Evolutionary conservation across 2,329 filamentous ascomycete species (phyloP).

Genomic region (Monilinia fructigena): DNA sequence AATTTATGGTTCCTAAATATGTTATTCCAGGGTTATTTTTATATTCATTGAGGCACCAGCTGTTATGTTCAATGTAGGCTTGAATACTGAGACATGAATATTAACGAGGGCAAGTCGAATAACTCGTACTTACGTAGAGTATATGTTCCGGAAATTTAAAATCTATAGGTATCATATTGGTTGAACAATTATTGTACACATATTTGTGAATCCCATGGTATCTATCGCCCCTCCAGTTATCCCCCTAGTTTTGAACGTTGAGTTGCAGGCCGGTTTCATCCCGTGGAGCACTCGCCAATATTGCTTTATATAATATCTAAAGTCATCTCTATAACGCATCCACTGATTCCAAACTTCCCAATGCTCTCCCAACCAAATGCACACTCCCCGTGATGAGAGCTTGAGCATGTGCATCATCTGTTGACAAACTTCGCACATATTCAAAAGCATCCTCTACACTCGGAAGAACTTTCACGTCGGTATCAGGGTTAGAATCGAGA

Average conservation of each 20-base stretch:
- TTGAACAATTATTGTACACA: constrained; percentile 1
- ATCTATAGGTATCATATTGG: neutral
- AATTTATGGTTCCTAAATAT: neutral
- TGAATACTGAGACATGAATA: neutral
- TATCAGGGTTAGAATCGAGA: constrained; percentile 20
- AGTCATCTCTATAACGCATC: constrained; percentile 28
- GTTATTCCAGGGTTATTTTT: neutral
- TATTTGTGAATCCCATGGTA: neutral
- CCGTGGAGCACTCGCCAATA: neutral
- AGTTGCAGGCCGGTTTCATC: neutral
- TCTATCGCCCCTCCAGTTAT: neutral
- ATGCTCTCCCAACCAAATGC: constrained; percentile 64
- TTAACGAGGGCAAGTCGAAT: neutral
- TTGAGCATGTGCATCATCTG: constrained; percentile 32
- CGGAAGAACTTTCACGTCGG: constrained; percentile 44
- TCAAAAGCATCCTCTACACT: constrained; percentile 57
- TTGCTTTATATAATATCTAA: neutral
- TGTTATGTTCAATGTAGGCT: neutral
- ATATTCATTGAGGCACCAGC: neutral
- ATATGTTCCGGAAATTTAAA: neutral
- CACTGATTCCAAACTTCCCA: constrained; percentile 65
- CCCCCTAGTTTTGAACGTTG: neutral
- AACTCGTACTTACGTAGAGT: neutral
- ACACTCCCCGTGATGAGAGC: constrained; percentile 59
- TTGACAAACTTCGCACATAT: constrained; percentile 44